A percentile compares a stretch with the other conserved stretches of the same genome.
phyloP scores from a whole-genome alignment of 2,329 filamentous ascomycete species.

The Penicillium corylophilum region DNA sequence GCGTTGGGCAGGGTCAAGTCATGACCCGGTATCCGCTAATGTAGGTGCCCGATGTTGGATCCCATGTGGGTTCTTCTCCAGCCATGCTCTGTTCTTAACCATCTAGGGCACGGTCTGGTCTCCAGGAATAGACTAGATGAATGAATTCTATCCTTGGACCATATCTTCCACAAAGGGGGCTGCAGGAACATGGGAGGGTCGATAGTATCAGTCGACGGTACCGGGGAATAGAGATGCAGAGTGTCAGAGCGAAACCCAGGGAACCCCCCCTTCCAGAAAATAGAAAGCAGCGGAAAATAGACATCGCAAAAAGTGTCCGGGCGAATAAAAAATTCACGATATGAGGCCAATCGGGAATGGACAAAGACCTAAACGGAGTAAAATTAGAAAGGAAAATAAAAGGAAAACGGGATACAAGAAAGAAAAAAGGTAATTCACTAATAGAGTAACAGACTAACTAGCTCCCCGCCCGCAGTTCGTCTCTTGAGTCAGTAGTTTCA shows the following conservation, averaged over 20 bases:
- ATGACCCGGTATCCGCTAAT: neutral
- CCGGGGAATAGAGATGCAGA: neutral
- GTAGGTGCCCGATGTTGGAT: neutral
- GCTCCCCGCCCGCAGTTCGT: slow-evolving; percentile 3
- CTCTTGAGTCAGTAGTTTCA: slow-evolving; percentile 29
- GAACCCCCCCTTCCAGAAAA: too few relatives aligned
- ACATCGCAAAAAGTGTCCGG: neutral
- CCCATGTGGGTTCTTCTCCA: neutral
- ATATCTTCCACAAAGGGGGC: slow-evolving; percentile 26
- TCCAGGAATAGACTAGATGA: neutral
- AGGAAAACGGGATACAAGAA: neutral
- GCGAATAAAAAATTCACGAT: neutral
- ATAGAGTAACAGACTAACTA: slow-evolving; percentile 3
- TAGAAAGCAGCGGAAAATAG: neutral
- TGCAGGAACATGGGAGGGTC: neutral
- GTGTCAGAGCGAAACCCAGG: neutral
- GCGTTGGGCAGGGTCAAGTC: neutral
- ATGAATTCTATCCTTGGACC: slow-evolving; percentile 7
- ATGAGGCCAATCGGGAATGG: slow-evolving; percentile 1
- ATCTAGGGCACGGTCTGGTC: neutral
- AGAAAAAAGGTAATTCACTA: slow-evolving; percentile 1
- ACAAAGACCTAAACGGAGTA: slow-evolving; percentile 12
- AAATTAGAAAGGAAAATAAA: slow-evolving; percentile 7
- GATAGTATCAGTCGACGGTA: neutral
- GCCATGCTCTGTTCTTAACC: neutral